phyloP scores from a whole-genome alignment of 164 flowering plant species.

The Platanus orientalis region DNA sequence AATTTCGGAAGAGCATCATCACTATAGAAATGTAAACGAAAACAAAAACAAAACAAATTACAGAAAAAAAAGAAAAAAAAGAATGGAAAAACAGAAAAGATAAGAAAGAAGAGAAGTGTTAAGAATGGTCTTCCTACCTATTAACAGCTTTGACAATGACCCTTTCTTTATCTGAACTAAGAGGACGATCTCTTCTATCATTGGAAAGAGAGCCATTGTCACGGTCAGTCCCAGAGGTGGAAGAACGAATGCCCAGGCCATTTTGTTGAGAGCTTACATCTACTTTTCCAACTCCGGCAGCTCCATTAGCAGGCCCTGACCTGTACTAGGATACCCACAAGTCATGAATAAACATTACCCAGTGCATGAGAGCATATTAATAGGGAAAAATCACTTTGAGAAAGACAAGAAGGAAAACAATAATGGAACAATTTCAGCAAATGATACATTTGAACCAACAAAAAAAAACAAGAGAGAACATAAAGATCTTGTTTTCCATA shows the following conservation, averaged over 20 bases:
- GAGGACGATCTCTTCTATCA: slow-evolving; percentile 61
- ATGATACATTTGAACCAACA: background rate
- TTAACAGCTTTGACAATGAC: slow-evolving; percentile 55
- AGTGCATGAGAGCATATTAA: background rate
- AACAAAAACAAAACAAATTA: background rate
- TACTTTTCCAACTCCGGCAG: slow-evolving; percentile 51
- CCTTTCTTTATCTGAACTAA: slow-evolving; percentile 67
- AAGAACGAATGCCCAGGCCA: slow-evolving; percentile 44
- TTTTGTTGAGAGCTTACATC: slow-evolving; percentile 48
- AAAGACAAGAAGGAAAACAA: background rate
- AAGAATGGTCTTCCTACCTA: slow-evolving; percentile 42
- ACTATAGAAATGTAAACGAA: background rate
- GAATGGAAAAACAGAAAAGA: background rate
- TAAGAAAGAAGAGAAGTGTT: background rate
- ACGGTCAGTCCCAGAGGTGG: slow-evolving; percentile 48
- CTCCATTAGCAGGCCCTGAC: slow-evolving; percentile 56
- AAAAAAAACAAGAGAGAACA: background rate
- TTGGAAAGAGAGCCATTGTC: slow-evolving; percentile 44
- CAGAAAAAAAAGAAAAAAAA: background rate
- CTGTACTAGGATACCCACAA: slow-evolving; percentile 27
- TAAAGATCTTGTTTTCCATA: background rate
- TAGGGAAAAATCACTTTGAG: background rate
- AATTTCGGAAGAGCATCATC: background rate
- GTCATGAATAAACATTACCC: background rate
- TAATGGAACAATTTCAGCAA: background rate